These are phyloP conservation scores for Melastoma candidum DNA, from an alignment of 441 rosid species.

Conservation along the genomic window DNA sequence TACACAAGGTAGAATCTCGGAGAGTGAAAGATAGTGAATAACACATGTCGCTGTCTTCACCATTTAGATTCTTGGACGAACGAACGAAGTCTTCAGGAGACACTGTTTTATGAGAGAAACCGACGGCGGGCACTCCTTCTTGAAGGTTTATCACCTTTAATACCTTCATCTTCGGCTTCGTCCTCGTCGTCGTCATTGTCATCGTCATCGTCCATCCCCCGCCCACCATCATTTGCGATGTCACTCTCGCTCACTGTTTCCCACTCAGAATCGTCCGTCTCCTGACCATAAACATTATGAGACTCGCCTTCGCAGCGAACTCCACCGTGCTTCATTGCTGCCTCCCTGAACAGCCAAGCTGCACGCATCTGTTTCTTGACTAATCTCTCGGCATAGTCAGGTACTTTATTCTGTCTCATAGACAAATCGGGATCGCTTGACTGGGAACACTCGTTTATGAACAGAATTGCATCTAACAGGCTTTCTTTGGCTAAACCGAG, in stretches of 20 bases:
- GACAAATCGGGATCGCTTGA: conserved; percentile 86
- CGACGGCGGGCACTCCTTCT: conserved; percentile 44
- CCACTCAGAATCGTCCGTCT: conserved; percentile 83
- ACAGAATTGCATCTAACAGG: conserved; percentile 83
- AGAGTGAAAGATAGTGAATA: too few relatives aligned
- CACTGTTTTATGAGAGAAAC: not conserved
- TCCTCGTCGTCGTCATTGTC: conserved; percentile 53
- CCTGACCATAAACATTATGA: conserved; percentile 57
- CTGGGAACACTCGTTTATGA: conserved; percentile 94
- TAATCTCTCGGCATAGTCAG: conserved; percentile 90
- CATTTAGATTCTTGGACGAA: too few relatives aligned
- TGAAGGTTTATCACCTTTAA: conserved; percentile 40
- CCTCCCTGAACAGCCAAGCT: conserved; percentile 94
- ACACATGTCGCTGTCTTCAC: too few relatives aligned
- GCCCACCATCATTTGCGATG: conserved; percentile 73
- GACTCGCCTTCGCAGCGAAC: conserved; percentile 61
- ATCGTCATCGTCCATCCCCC: conserved; percentile 57
- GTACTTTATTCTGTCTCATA: conserved; percentile 85
- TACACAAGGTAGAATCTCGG: too few relatives aligned
- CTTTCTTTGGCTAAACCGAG: conserved; percentile 89
- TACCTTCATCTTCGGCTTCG: conserved; percentile 51
- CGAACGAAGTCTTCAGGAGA: not conserved
- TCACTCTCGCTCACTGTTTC: conserved; percentile 95
- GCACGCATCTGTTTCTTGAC: conserved; percentile 98
- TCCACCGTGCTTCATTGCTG: conserved; percentile 82